These are phyloP conservation scores for Suillus subaureus DNA, from an alignment of 768 basidiomycete genomes.

Conservation along the genomic window DNA sequence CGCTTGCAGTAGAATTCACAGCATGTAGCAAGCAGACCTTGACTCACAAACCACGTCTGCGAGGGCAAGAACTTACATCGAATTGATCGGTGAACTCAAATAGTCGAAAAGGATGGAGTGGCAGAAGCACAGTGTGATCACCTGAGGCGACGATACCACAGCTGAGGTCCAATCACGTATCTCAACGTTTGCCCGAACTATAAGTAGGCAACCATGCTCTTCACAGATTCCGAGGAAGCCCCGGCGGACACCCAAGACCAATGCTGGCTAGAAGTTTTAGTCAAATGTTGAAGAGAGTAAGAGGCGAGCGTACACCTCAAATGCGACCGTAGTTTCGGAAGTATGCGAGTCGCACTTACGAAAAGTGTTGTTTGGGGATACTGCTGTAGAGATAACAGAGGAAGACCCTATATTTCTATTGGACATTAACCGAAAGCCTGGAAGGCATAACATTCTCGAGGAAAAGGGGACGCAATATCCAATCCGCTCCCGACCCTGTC, in stretches of 20 bases:
- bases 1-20: not conserved
- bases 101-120: not conserved
- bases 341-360: not conserved
- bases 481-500: not conserved
- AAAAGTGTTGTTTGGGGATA: not conserved
- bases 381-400: not conserved
- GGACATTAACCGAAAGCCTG: not conserved
- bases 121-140: slow-evolving; percentile 3
- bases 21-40: not conserved
- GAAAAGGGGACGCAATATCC: not conserved
- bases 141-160: not conserved
- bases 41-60: slow-evolving; percentile 2
- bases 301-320: not conserved
- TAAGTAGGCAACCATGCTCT: not conserved
- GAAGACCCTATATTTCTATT: not conserved
- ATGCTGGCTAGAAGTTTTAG: not conserved
- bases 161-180: not conserved
- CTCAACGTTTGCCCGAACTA: not conserved
- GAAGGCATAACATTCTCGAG: not conserved
- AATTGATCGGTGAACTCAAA: slow-evolving; percentile 7
- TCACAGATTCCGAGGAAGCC: slow-evolving; percentile 1
- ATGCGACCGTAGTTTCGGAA: not conserved
- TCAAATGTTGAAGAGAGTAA: not conserved
- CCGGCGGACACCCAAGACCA: not conserved
- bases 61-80: not conserved